Conservation (phyloP, 192 early-diverging fungal species). For the Phlyctochytrium arcticum region DNA sequence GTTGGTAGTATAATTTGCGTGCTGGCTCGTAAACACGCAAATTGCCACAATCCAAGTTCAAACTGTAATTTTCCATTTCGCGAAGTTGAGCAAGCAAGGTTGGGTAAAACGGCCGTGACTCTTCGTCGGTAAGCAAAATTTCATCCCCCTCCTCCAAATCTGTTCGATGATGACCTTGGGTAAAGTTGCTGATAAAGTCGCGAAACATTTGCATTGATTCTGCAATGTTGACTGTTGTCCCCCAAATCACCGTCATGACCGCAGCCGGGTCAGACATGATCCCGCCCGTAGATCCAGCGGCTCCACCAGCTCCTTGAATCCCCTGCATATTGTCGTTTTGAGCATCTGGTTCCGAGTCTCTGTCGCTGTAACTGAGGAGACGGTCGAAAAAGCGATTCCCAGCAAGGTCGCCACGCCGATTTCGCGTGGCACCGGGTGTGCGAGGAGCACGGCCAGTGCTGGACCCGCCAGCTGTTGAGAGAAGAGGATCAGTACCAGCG, state of each 20-base stretch:
- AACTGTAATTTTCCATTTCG: constrained; percentile 53
- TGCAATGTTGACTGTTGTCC: constrained; percentile 86
- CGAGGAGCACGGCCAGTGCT: background rate
- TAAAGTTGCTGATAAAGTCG: constrained; percentile 78
- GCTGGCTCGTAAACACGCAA: constrained; percentile 62
- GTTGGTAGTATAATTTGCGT: constrained; percentile 76
- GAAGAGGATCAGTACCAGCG: background rate
- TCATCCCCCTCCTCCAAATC: background rate
- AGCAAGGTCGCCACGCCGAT: constrained; percentile 22
- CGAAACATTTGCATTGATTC: constrained; percentile 74
- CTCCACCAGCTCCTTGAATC: background rate
- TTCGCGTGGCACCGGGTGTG: background rate
- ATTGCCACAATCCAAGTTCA: constrained; percentile 91
- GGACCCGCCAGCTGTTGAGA: background rate
- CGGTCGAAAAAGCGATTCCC: constrained; percentile 16
- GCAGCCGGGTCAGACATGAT: constrained; percentile 11
- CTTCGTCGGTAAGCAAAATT: constrained; percentile 5
- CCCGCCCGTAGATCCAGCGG: background rate
- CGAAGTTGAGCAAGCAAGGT: constrained; percentile 69
- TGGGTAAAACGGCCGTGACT: constrained; percentile 66
- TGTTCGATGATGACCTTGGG: constrained; percentile 19
- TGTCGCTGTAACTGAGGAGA: background rate
- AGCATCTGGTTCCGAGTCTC: background rate
- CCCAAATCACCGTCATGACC: constrained; percentile 73
- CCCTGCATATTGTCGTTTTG: background rate